phyloP scores from a whole-genome alignment of 108 stramenopile genomes.

The Parietichytrium sp. region DNA sequence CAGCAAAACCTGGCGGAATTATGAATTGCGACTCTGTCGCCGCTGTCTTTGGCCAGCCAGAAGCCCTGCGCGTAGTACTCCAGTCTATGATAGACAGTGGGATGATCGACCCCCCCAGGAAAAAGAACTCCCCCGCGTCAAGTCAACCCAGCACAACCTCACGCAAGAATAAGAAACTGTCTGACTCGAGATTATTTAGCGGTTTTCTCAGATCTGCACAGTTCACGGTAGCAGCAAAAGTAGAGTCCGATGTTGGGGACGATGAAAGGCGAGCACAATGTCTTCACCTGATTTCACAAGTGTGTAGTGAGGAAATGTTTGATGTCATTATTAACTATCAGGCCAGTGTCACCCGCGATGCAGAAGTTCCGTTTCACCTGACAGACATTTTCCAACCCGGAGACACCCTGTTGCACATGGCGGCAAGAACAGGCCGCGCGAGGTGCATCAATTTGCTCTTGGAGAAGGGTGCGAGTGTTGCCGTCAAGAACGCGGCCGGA shows the following conservation, averaged over 20 bases:
- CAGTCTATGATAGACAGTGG: background rate
- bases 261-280: background rate
- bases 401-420: conserved; percentile 13
- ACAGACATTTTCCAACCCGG: conserved; percentile 18
- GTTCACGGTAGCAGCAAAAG: conserved; percentile 22
- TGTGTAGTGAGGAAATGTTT: background rate
- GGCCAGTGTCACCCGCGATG: background rate
- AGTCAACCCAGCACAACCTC: too few relatives aligned
- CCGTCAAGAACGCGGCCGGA: background rate
- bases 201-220: too few relatives aligned
- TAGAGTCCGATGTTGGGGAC: background rate
- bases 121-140: too few relatives aligned
- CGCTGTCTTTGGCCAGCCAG: background rate
- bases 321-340: background rate
- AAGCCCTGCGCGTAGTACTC: background rate
- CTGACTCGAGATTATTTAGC: too few relatives aligned
- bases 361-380: conserved; percentile 1
- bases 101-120: too few relatives aligned
- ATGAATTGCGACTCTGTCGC: background rate
- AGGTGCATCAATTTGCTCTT: background rate
- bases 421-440: background rate
- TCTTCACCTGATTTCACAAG: background rate
- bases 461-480: background rate
- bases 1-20: background rate
- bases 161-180: too few relatives aligned